Base-by-base conservation (phyloP, 2,329 filamentous ascomycete genomes). In the Phoma sp. region DNA sequence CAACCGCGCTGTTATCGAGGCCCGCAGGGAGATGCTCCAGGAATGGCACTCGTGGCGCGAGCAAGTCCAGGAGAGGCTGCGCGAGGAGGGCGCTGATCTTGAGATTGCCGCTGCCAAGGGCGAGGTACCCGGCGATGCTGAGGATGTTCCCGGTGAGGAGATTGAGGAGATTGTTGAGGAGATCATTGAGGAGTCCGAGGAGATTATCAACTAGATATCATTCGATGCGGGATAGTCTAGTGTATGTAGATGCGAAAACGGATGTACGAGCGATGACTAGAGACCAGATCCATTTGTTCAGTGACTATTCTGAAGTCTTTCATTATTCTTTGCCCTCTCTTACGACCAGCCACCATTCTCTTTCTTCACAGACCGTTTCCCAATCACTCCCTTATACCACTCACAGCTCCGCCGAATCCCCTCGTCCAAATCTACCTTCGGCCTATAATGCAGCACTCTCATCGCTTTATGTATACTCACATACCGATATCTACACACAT, bases 1-100 rank as follows among this genome's bases (percentile, higher is more conserved):
- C 67, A 95, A 98, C 80, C 87, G 93, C 69, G 93, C 93, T 29
- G 92, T 99, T 43, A 90, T 99, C 59, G 93, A 98, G 78, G 87
- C 87, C 65, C 87, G 95, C 65, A 87, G 93, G 73, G 83, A 86
- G 68, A 81, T 92, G 71, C 87, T 99, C 67, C 86, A 89, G 64
- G 93, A 98, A 78, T 99, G 95, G 95, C 76, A 88, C 67, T 86
- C 86, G 52, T 99, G 93, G 92, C 84, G 92, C 73, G 85, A 86
- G 68, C 81, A 83, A 63, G 87, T 90, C 77, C 83, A 84, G 62
- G 83, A 85, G 66, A 87, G 96, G 68, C 75, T 93, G 26, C 60
- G 70, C 28, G 72, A 72, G 47, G 86, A 87, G 65, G 83, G 81
- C 59, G 78, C 88, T 17, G 69, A 69, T 28, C 77, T 87, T 57